These are phyloP conservation scores for Termitomyces sp. DNA, from an alignment of 768 basidiomycete species.

Conservation along the genomic window DNA sequence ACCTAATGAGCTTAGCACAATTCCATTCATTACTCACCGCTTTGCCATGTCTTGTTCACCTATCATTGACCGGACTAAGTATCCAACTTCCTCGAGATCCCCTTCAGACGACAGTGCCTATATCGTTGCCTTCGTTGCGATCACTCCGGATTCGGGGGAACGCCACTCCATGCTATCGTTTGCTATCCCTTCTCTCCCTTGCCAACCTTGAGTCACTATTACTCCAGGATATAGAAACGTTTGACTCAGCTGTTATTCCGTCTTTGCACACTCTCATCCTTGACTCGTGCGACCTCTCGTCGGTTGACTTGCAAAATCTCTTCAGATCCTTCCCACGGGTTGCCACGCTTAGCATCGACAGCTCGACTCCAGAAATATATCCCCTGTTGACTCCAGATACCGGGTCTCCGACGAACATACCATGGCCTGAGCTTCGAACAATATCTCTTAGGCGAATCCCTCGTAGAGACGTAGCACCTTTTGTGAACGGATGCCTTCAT, in stretches of 20 bases:
- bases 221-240: conserved; percentile 32
- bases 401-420: neutral
- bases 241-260: conserved; percentile 30
- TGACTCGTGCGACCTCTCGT: conserved; percentile 31
- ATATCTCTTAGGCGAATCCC: conserved; percentile 32
- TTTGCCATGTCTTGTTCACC: conserved; percentile 34
- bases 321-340: conserved; percentile 34
- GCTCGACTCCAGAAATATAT: conserved; percentile 28
- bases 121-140: conserved; percentile 31
- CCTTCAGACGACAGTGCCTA: conserved; percentile 24
- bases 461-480: conserved; percentile 25
- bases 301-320: conserved; percentile 28
- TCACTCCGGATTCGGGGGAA: conserved; percentile 40
- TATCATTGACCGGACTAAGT: conserved; percentile 39
- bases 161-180: conserved; percentile 28
- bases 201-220: conserved; percentile 33
- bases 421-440: conserved; percentile 35
- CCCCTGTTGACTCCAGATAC: conserved; percentile 23
- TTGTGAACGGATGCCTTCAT: conserved; percentile 29
- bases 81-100: conserved; percentile 33
- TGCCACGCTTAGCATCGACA: conserved; percentile 31
- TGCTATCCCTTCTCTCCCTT: conserved; percentile 33
- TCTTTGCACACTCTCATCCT: conserved; percentile 32
- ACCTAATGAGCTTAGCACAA: conserved; percentile 32
- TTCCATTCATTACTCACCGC: conserved; percentile 31